phyloP scores from a whole-genome alignment of 2,329 filamentous ascomycete species.

The Curvularia lunata region DNA sequence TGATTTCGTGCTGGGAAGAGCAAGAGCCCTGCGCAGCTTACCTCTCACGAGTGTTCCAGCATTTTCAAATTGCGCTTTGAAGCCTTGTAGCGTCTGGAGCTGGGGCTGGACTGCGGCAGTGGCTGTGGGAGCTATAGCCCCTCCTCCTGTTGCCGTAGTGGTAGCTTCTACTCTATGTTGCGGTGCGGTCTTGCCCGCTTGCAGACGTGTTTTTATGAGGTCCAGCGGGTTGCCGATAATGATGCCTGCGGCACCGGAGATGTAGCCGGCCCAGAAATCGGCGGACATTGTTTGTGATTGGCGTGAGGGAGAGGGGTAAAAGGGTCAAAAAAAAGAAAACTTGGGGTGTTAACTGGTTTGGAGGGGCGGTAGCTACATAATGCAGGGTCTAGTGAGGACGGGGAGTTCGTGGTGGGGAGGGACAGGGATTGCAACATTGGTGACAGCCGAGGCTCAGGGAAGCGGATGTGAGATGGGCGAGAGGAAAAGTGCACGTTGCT shows the following conservation, averaged over 20 bases:
- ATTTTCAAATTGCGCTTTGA: conserved; percentile 45
- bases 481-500: neutral
- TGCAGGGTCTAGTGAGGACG: conserved; percentile 3
- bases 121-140: neutral
- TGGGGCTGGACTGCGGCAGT: conserved; percentile 8
- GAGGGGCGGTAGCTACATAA: conserved; percentile 19
- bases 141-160: neutral
- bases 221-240: conserved; percentile 88
- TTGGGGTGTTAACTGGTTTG: conserved; percentile 6
- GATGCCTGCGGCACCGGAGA: conserved; percentile 85
- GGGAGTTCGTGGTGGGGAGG: conserved; percentile 14
- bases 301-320: neutral
- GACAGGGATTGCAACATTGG: neutral
- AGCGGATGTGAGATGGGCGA: neutral
- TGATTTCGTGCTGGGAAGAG: neutral
- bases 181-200: conserved; percentile 60
- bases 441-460: conserved; percentile 25
- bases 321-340: neutral
- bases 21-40: conserved; percentile 17
- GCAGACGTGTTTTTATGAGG: conserved; percentile 78
- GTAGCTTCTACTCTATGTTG: conserved; percentile 19
- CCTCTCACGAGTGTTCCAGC: conserved; percentile 48
- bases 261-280: conserved; percentile 93
- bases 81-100: conserved; percentile 19
- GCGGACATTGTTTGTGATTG: conserved; percentile 67